phyloP scores from a whole-genome alignment of 306 rosid genomes.

The Malus domestica region ASM211411v1 NC_041799.1:30468501-30469000 shows the following conservation, averaged over 20 bases:
- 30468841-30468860: too few species aligned
- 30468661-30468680: neutral
- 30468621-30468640: slow-evolving; percentile 57
- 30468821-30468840: too few species aligned
- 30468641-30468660: slow-evolving; percentile 67
- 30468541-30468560: slow-evolving; percentile 71
- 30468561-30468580: slow-evolving; percentile 67
- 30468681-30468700: too few species aligned
- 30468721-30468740: slow-evolving; percentile 15
- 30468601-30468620: slow-evolving; percentile 71
- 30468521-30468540: slow-evolving; percentile 80
- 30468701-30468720: slow-evolving; percentile 27
- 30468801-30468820: neutral
- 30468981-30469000: too few species aligned
- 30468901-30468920: too few species aligned
- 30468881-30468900: too few species aligned
- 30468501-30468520: slow-evolving; percentile 76
- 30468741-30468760: neutral
- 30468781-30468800: neutral
- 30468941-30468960: too few species aligned
- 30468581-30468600: slow-evolving; percentile 71
- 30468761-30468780: neutral
- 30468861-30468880: too few species aligned
- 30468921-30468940: too few species aligned
- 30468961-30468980: too few species aligned